phyloP scores from a whole-genome alignment of 192 early-diverging fungal genomes.

The Coemansia umbellata region DNA sequence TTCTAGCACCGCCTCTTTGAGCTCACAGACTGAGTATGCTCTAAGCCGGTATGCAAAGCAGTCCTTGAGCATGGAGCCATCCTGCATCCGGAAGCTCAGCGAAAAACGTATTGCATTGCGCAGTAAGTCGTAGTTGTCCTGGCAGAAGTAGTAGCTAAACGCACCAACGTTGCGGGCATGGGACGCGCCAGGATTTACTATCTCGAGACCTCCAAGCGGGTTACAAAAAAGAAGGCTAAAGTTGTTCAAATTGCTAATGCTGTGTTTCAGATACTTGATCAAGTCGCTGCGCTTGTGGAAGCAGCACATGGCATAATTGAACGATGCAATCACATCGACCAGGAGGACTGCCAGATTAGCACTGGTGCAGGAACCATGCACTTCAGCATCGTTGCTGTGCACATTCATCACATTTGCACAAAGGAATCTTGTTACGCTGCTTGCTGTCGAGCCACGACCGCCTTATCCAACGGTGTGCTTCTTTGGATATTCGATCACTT shows the following conservation, averaged over 20 bases:
- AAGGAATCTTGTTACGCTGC: background rate
- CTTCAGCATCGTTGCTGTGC: background rate
- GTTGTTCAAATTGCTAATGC: slow-evolving; percentile 14
- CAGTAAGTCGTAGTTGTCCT: slow-evolving; percentile 29
- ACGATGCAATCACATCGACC: slow-evolving; percentile 43
- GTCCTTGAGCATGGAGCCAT: slow-evolving; percentile 42
- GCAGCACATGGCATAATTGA: slow-evolving; percentile 50
- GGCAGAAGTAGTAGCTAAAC: slow-evolving; percentile 44
- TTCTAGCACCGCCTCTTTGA: slow-evolving; percentile 54
- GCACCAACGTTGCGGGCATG: slow-evolving; percentile 8
- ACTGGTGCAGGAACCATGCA: background rate
- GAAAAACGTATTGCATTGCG: slow-evolving; percentile 27
- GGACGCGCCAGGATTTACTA: slow-evolving; percentile 2
- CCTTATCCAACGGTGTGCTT: slow-evolving; percentile 7
- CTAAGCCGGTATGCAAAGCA: slow-evolving; percentile 47
- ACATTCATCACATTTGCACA: slow-evolving; percentile 22
- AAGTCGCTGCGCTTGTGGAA: slow-evolving; percentile 37
- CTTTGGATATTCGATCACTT: slow-evolving; percentile 38
- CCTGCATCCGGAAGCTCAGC: slow-evolving; percentile 43
- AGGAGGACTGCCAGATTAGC: slow-evolving; percentile 6
- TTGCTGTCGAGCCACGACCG: background rate
- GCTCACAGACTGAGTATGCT: slow-evolving; percentile 40
- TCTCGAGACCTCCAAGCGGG: slow-evolving; percentile 43
- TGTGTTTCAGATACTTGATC: slow-evolving; percentile 33
- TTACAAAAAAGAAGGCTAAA: slow-evolving; percentile 50